Base-by-base conservation (phyloP, 257 asterid species). In the Nicotiana tomentosiformis region DNA sequence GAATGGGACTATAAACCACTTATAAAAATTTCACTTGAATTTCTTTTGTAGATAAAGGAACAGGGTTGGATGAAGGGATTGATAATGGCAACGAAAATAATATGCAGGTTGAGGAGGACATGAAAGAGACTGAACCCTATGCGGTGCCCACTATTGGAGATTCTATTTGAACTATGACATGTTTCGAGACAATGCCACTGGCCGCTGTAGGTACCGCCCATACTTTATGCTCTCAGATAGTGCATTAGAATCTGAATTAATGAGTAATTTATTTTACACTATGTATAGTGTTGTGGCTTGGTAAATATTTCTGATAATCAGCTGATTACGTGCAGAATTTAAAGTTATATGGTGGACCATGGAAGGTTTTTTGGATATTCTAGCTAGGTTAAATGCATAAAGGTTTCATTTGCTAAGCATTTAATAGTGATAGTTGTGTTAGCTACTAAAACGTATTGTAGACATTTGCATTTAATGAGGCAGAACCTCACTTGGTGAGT, bases 131-230 rank as follows among this genome's bases (percentile, higher is more conserved):
- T 20, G 23, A 20, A 20, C 0, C 23, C 23, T 20, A 20, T 0
- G 23, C 23, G 23, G 23, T 20, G 23, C 23, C 23, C 23, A 20
- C 0, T 20, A 20, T 20, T 20, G 23, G 23, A 20, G 23, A n/a
- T n/a, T n/a, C n/a, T n/a, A n/a, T n/a, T n/a, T n/a, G n/a, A n/a
- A 39, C 30, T 98, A 96, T 89, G 99, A 95, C 83, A 89, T 98
- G 82, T 96, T 96, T 84, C 90, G 93, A 82, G 97, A 92, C 89
- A 91, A 85, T 89, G 91, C 91, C 1, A 93, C 91, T 64, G 97
- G 98, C 60, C 87, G 97, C 67, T 66, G 92, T 83, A 93, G 97
- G 98, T 96, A 51, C 16, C 51, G 37, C 60, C 23, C 39, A 46
- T 70, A 70, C 14, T 23, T 11, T 46, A 46, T 12, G 78, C 60